Evolutionary conservation across 805 yeast genomes (phyloP), one percentile per base, ranked within the genome.

Genomic region (Candida corydali): DNA sequence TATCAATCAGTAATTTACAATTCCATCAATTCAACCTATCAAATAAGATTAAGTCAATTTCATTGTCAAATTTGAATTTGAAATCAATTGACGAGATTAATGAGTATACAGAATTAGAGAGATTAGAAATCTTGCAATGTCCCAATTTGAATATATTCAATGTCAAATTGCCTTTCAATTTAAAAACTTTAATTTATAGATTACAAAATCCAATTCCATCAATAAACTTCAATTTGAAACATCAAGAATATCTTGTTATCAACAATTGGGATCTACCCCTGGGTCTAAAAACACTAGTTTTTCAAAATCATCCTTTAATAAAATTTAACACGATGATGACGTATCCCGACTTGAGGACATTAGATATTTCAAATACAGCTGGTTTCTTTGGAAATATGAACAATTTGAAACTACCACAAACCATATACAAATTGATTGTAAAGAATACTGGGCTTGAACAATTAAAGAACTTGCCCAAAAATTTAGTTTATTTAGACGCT

Each of bases 291-390:
- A 2, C 14, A 3, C 23, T 37, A 14, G 22, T 11, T 3, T 14
- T 37, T 28, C 33, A 31, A 28, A 32, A 32, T 27, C 16, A 32
- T 14, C 32, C 40, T 14, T 30, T 27, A 20, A 14, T 37, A 16
- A 27, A 22, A 23, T 14, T 37, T 3, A 23, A n/a, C 10, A 22
- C 24, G 2, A 22, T 18, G 10, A 12, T 30, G 9, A 6, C 10
- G 6, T 30, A 22, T 11, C 40, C 40, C 8, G 8, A 12, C 11
- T 32, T 37, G 15, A 23, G 12, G 5, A n/a, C 18, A 7, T 23
- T 37, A 11, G 6, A 18, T 9, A 23, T 37, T 12, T 28, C 26
- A n/a, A 37, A 37, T 27, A 37, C 26, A 3, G 36, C 29, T 12
- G 40, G 40, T 5, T 32, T 37, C 24, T 10, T 14, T 18, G 40